Percentiles rank a stretch among this genome's conserved stretches.
Conservation (phyloP, 2,329 filamentous ascomycete species). For the Ceratocystis huliohia region DNA sequence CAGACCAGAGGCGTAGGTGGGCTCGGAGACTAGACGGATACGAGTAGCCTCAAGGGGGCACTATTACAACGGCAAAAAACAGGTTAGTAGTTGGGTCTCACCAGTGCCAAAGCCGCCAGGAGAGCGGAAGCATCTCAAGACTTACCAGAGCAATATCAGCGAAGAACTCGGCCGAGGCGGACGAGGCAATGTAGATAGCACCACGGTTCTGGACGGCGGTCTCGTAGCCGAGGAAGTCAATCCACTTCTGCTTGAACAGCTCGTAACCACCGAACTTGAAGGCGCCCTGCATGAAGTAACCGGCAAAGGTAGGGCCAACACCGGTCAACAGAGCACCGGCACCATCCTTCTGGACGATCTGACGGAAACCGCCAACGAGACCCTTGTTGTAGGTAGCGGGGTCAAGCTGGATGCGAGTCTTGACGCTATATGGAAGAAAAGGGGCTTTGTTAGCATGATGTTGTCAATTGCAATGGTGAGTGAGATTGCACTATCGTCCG, state of each 20-base stretch:
- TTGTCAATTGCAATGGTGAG: background rate
- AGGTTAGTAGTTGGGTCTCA: background rate
- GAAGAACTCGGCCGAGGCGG: conserved; percentile 54
- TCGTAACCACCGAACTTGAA: conserved; percentile 73
- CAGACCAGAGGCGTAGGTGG: conserved; percentile 70
- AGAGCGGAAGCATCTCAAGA: background rate
- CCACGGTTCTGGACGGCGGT: conserved; percentile 66
- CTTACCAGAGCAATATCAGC: conserved; percentile 58
- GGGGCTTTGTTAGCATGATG: conserved; percentile 21
- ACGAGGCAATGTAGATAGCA: conserved; percentile 64
- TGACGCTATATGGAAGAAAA: conserved; percentile 50
- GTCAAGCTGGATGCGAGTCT: conserved; percentile 91
- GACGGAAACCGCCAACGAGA: conserved; percentile 72
- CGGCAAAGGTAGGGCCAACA: conserved; percentile 71
- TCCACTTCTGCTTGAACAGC: conserved; percentile 88
- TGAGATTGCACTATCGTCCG: background rate
- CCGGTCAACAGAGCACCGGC: conserved; percentile 76
- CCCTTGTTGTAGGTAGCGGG: conserved; percentile 79
- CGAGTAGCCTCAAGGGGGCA: conserved; percentile 88
- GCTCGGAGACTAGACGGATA: conserved; percentile 84
- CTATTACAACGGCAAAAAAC: conserved; percentile 10
- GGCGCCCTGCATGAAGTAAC: conserved; percentile 88
- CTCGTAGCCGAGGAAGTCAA: conserved; percentile 67
- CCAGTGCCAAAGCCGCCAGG: too few species aligned
- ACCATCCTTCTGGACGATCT: conserved; percentile 75